Evolutionary conservation across 164 flowering plant genomes (phyloP).

Genomic region (Magnolia changhungtana): DNA sequence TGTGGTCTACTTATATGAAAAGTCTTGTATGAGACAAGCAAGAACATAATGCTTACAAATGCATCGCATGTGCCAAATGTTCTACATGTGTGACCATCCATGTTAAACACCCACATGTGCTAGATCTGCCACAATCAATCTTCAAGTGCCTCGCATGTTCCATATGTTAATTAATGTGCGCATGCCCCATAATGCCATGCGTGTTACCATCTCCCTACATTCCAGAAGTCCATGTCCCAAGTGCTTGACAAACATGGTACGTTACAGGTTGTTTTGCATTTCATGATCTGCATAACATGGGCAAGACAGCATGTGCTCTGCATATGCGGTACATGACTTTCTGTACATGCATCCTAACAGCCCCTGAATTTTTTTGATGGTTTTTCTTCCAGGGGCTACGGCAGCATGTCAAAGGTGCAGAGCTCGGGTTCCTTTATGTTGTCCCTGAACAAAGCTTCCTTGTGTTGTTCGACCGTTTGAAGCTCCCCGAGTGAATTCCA

Average conservation of each 20-base stretch:
- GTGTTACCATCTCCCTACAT: no score
- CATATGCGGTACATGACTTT: not conserved
- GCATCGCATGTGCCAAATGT: no score
- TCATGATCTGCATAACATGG: not conserved
- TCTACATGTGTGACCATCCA: no score
- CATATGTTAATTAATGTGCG: no score
- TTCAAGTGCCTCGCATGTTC: no score
- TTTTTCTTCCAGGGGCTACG: constrained; percentile 57
- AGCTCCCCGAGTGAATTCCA: constrained; percentile 62
- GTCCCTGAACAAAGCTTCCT: constrained; percentile 89
- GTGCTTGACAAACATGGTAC: no score
- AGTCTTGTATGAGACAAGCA: no score
- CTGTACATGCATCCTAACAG: not conserved
- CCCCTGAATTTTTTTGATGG: not conserved
- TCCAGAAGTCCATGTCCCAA: no score
- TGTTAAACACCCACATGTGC: no score
- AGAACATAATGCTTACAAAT: no score
- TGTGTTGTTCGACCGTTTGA: constrained; percentile 82
- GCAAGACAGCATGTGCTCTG: not conserved
- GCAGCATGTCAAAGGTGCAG: constrained; percentile 84
- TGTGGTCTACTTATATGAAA: not conserved
- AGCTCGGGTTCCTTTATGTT: constrained; percentile 79
- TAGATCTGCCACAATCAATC: no score
- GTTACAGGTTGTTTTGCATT: not conserved
- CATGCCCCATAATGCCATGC: no score